Base-by-base conservation (phyloP, 2,329 filamentous ascomycete genomes). In the Pseudogymnoascus sp. region DNA sequence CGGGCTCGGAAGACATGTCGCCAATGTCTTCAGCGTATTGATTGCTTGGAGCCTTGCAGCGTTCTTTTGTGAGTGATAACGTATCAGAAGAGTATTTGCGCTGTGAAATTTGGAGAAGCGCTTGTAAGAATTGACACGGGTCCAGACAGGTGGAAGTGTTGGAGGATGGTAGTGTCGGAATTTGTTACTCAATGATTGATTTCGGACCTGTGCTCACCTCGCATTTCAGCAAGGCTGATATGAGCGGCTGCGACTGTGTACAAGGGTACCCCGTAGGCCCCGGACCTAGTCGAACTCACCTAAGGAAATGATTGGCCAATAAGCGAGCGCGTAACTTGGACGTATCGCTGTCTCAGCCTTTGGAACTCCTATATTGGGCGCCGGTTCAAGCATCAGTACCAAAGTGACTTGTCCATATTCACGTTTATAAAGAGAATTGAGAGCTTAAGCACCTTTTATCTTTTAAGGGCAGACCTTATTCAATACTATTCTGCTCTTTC, bases 1-100 rank as follows among this genome's bases (percentile, higher is more conserved):
- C 72, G 28, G 66, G 66, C 8, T 63, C 53, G n/a, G 66, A 65
- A 25, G 70, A 38, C 65, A 66, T 66, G 33, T 53, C 28, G 18
- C 28, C 16, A 56, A 56, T 56, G 28, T 33, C 25, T 33, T 3
- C 14, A 33, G 50, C 10, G 28, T 31, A 12, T 21, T 56, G 16
- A 56, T 56, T 56, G 50, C 25, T 56, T 33, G 5, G 16, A 56
- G 28, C 28, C 50, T 56, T 33, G 28, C 28, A 33, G 50, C 16
- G 28, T 56, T 56, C 50, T 33, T 33, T 35, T 56, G 50, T 21
- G 50, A 12, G 50, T 33, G 47, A 56, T 35, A 14, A 33, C 2
- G n/a, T 56, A 16, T 33, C 28, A 35, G 4, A 35, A 31, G 28
- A 7, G 28, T 21, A 56, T 56, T 56, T 21, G 50, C n/a, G 50